phyloP scores from a whole-genome alignment of 2,329 filamentous ascomycete species.

The Fusarium algeriense region DNA sequence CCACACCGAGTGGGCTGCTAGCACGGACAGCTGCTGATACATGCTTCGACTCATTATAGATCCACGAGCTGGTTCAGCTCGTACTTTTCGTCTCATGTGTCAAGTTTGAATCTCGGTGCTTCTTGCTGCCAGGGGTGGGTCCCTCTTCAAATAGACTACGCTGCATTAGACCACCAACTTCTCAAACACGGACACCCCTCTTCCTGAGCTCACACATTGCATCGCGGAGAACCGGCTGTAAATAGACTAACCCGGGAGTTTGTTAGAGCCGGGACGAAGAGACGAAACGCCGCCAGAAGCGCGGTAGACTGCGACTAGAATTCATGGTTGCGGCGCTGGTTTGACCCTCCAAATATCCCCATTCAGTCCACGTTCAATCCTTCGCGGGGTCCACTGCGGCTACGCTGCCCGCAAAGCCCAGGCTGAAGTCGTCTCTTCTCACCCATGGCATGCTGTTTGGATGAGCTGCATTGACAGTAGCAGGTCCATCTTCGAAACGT shows the following conservation, averaged over 20 bases:
- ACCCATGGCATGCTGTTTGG: slow-evolving; percentile 1
- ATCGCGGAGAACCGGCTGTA: slow-evolving; percentile 30
- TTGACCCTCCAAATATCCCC: slow-evolving; percentile 17
- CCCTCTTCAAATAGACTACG: slow-evolving; percentile 17
- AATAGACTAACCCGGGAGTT: slow-evolving; percentile 35
- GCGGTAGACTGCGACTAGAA: slow-evolving; percentile 38
- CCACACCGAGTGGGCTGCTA: slow-evolving; percentile 17
- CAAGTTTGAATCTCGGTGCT: slow-evolving; percentile 29
- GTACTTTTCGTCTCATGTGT: slow-evolving; percentile 45
- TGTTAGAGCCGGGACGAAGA: slow-evolving; percentile 34
- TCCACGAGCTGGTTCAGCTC: slow-evolving; percentile 42
- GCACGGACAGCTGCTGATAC: slow-evolving; percentile 41
- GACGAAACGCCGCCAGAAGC: slow-evolving; percentile 43
- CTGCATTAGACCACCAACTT: slow-evolving; percentile 35
- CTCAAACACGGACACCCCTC: slow-evolving; percentile 37
- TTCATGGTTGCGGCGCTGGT: slow-evolving; percentile 21
- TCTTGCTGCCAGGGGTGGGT: slow-evolving; percentile 25
- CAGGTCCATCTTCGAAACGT: slow-evolving; percentile 28
- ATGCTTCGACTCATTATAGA: slow-evolving; percentile 45
- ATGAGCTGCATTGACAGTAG: slow-evolving; percentile 22
- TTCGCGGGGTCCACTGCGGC: slow-evolving; percentile 19
- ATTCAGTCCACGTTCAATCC: slow-evolving; percentile 13
- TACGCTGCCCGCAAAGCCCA: slow-evolving; percentile 26
- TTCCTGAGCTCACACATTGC: slow-evolving; percentile 2
- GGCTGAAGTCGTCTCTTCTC: slow-evolving; percentile 9